Evolutionary conservation across 2,329 filamentous ascomycete genomes (phyloP), one percentile per base, ranked within the genome.

Genomic region (Epichloe amarillans): DNA sequence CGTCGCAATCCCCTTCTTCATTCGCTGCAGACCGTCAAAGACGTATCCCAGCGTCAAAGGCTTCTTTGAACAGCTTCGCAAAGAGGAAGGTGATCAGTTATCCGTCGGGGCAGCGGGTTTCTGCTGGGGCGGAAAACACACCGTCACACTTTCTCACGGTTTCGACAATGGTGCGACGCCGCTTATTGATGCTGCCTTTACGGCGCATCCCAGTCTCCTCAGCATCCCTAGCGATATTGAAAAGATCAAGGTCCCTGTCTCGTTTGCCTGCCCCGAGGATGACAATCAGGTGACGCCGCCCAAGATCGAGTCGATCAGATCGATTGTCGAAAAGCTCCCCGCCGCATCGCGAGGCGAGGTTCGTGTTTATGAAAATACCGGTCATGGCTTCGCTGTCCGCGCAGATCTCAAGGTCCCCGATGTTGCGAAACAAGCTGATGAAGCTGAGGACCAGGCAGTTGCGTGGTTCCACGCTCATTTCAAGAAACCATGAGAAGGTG

Each of bases 81-180:
- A 62, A 39, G 61, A 64, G 30, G 60, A 63, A 39, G 62, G 62
- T 11, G 52, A 54, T 5, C 46, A 39, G 46, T 57, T 66, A 6
- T 61, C 64, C 15, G 63, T 82, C 44, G 77, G 72, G 21, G 74
- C 69, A 0, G 75, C 75, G 0, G 81, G 80, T 0, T 83, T 80
- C 65, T 83, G 78, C 67, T 83, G 79, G 79, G 80, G 80, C 23
- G 80, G 77, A 23, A 75, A 76, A 54, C 72, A 80, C 55, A 64
- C 70, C 2, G 60, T 78, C 8, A 60, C 70, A n/a, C 69, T 82
- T 3, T 66, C 70, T 11, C 67, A 70, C 15, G 66, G 69, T 53
- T 54, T 54, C 40, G 56, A 54, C 33, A 57, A 63, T 5, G 58
- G 62, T 17, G 62, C 56, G 38, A 60, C 60, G 53, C 62, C 67